Base-by-base conservation (phyloP, 2,329 filamentous ascomycete genomes). In the Coleophoma crateriformis region DNA sequence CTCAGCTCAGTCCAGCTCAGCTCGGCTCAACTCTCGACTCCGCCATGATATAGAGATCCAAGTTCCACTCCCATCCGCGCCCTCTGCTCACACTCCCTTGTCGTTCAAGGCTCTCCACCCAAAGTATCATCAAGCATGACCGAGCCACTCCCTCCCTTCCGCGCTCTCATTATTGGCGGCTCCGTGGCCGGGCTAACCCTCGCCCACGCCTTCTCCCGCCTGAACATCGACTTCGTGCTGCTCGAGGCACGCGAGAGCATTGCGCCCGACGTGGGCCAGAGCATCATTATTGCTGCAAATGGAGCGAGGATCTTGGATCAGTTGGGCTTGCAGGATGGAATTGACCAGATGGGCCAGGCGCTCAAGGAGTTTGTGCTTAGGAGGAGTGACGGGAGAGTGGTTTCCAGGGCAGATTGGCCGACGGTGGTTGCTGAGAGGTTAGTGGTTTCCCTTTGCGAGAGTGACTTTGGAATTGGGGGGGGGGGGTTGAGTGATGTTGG, bases 241-340 rank as follows among this genome's bases (percentile, higher is more conserved):
- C 37, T 50, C 6, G 50, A 52, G 38, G 35, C 27, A 3, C 3
- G 42, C 7, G 19, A 41, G 13, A 43, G 33, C 6, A 34, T 46
- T 20, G 27, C 17, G 6, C 37, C 41, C 7, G 17, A 50, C 11
- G 20, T 33, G 27, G 50, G 47, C 14, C 15, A 22, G 15, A 41
- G 47, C 14, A 48, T 51, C 14, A 38, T 22, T 33, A 12, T 51
- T 7, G 19, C 19, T 4, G 62, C 75, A 0, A 65, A 71, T 15
- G 71, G 70, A 1, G 49, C 62, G 4, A 66, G 69, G 1, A 71
- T 79, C 7, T 56, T 78, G 1, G 74, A 78, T 46, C 76, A 79
- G 56, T 58, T 79, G 1, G 75, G 72, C 0, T 54, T 62, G 19
- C 37, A 37, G 34, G 19, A 38, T 17, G 19, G 37, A 19, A 46